Conservation (phyloP, 2,329 filamentous ascomycete genomes). For the Cytospora schulzeri region DNA sequence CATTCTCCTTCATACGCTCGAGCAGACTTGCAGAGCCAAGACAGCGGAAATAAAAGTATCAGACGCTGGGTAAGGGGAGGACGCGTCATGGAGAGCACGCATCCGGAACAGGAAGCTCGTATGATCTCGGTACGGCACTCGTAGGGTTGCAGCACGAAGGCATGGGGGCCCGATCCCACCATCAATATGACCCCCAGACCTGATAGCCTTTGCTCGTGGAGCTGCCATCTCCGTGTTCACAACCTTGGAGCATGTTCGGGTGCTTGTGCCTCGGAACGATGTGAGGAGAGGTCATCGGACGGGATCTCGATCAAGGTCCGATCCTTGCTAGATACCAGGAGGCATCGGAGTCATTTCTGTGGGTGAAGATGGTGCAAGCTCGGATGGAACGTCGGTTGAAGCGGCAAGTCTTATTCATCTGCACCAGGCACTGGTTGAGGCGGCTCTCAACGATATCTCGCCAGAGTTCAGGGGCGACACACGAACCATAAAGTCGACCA, state of each 20-base stretch:
- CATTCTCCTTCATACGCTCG: not conserved
- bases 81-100: not conserved
- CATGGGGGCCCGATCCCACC: too few species aligned
- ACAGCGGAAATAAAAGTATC: not conserved
- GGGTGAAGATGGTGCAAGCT: not conserved
- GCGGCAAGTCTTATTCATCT: not conserved
- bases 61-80: conserved; percentile 1
- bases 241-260: not conserved
- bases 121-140: conserved; percentile 4
- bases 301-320: not conserved
- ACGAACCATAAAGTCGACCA: not conserved
- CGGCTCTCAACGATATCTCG: not conserved
- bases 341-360: not conserved
- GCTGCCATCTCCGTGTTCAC: not conserved
- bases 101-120: conserved; percentile 11
- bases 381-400: not conserved
- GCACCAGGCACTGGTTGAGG: not conserved
- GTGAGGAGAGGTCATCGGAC: not conserved
- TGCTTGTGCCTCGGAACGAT: not conserved
- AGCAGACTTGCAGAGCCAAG: not conserved
- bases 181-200: not conserved
- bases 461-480: not conserved
- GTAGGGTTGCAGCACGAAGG: conserved; percentile 8
- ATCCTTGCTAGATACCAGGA: not conserved
- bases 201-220: not conserved